Base-by-base conservation (phyloP, 2,329 filamentous ascomycete species). In the Fusarium subglutinans region DNA sequence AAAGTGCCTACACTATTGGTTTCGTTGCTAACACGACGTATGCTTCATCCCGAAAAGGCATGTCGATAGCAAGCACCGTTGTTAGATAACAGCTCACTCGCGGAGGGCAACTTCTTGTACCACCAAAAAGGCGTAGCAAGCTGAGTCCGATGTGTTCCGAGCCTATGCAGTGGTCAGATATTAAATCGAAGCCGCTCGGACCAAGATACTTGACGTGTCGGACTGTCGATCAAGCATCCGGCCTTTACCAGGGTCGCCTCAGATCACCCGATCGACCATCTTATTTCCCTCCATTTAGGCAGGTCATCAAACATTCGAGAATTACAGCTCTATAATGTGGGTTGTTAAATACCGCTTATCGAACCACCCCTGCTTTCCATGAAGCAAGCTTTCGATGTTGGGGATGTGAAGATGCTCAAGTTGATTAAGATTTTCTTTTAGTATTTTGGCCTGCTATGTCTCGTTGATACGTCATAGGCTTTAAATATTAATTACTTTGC, bases 201-300 rank as follows among this genome's bases (percentile, higher is more conserved):
- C 87, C 3, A 89, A 82, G 8, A 84, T 79, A 17, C 78, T 81
- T 1, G 82, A 81, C 1, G 86, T 86, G 35, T 90, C 82, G 6
- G 69, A 73, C 45, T 80, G 72, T 5, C 88, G 84, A 72, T 90
- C 90, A 77, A 90, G 87, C 87, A 91, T 90, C 69, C 88, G 86
- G 50, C 86, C 87, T 77, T 90, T 90, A 58, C 83, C 83, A 2
- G 88, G 88, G 66, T 90, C 88, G 56, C 90, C 89, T 5, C 89
- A 85, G 37, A 84, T 78, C 18, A 84, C 78, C 6, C 90, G 84
- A 70, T 90, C 91, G 30, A 90, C 88, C 6, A 90, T 83, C 57
- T 90, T 90, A 38, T 82, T 81, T 66, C 89, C 85, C 74, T 90
- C 87, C 8, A 69, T 74, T 53, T 48, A 35, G 51, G 47, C 53